phyloP scores from a whole-genome alignment of 441 rosid species.

The Eruca vesicaria region DNA sequence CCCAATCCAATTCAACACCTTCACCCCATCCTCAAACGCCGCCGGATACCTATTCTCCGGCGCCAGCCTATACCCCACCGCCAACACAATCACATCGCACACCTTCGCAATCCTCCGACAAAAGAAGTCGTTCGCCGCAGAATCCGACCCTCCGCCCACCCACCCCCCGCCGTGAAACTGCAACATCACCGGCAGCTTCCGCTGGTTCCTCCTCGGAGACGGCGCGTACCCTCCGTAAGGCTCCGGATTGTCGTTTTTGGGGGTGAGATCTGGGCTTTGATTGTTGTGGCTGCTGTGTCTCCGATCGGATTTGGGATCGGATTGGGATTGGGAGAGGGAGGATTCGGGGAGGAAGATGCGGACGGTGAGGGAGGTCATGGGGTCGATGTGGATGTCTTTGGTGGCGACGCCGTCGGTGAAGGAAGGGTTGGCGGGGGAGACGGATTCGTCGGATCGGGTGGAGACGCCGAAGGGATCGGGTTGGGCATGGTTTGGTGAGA shows the following conservation, averaged over 20 bases:
- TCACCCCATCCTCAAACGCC: slow-evolving; percentile 80
- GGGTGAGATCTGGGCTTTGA: slow-evolving; percentile 3
- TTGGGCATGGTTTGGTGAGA: slow-evolving; percentile 39
- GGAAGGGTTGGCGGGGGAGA: slow-evolving; percentile 68
- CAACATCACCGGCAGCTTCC: slow-evolving; percentile 74
- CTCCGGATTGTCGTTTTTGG: slow-evolving; percentile 21
- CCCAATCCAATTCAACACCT: slow-evolving; percentile 85
- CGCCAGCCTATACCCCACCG: slow-evolving; percentile 86
- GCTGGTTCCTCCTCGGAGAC: slow-evolving; percentile 26
- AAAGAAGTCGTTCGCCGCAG: slow-evolving; percentile 79
- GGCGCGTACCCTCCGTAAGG: slow-evolving; percentile 48
- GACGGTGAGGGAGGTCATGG: slow-evolving; percentile 69
- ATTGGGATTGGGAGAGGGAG: slow-evolving; percentile 64
- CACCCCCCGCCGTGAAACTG: slow-evolving; percentile 97
- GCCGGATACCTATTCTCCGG: slow-evolving; percentile 91
- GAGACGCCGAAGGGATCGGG: slow-evolving; percentile 64
- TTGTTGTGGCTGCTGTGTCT: slow-evolving; percentile 18
- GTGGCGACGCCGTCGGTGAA: slow-evolving; percentile 94
- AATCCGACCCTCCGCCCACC: slow-evolving; percentile 91
- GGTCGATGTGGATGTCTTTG: slow-evolving; percentile 92
- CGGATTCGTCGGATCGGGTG: slow-evolving; percentile 85
- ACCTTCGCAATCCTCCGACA: slow-evolving; percentile 77
- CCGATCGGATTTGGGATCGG: slow-evolving; percentile 36
- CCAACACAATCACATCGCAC: slow-evolving; percentile 83
- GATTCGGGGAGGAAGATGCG: slow-evolving; percentile 92